Conservation (phyloP, 257 asterid species). For the Dorcoceras hygrometricum region DNA sequence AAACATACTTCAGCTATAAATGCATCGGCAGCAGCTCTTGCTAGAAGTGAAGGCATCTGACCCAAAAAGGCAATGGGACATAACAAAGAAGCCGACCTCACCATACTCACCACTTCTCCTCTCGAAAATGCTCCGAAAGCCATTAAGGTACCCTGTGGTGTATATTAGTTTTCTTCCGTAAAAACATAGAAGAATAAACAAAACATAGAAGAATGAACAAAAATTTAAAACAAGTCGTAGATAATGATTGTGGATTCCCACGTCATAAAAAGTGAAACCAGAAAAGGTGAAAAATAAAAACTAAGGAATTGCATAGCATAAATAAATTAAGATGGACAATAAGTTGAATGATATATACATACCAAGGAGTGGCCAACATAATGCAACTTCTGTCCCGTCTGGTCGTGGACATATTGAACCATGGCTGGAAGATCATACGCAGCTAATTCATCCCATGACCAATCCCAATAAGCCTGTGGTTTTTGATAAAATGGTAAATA, state of each 20-base stretch:
- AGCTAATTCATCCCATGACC: conserved; percentile 90
- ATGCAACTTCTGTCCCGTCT: conserved; percentile 62
- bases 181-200: too few species aligned
- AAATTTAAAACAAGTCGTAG: too few species aligned
- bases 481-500: not conserved
- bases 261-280: too few species aligned
- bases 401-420: conserved; percentile 43
- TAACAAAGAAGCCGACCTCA: conserved; percentile 63
- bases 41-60: conserved; percentile 54
- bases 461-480: conserved; percentile 59
- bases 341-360: conserved; percentile 6
- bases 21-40: conserved; percentile 47
- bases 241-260: too few species aligned
- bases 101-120: conserved; percentile 34
- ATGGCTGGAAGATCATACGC: conserved; percentile 59
- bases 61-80: conserved; percentile 74
- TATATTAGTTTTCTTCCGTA: not conserved
- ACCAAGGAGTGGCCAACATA: conserved; percentile 87
- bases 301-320: not conserved
- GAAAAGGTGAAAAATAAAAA: too few species aligned
- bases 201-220: too few species aligned
- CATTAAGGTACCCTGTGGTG: conserved; percentile 66
- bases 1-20: conserved; percentile 55
- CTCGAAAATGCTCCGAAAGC: conserved; percentile 64
- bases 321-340: not conserved